Evolutionary conservation across 306 rosid species (phyloP), one percentile per base, ranked within the genome.

Genomic region (Cucumis cinereus): DNA sequence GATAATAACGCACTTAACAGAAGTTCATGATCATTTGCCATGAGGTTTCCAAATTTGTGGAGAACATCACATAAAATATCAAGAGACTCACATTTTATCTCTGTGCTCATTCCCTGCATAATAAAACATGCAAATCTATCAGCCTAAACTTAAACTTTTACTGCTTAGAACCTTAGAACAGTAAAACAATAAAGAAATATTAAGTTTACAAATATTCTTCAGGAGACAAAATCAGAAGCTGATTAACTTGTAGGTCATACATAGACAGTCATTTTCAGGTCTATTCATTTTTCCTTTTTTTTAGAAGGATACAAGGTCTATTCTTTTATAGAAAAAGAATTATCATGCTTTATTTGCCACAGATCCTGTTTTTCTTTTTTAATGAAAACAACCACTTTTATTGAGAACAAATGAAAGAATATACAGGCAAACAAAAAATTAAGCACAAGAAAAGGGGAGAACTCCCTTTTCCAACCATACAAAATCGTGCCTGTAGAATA

Each of bases 21-120:
- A 77, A 77, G 86, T 77, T 84, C 97, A 15, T 93, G 97, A 41
- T 93, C 92, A 5, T 87, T 77, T 67, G 88, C 90, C 93, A 91
- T 89, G 81, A 91, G 85, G 84, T 79, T 88, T 45, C 98, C 98
- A 89, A 89, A 93, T 79, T 91, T 93, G 87, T 93, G 97, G 75
- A 93, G 96, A 67, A 91, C 84, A 10, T 93, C 98, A 57, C 97
- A 91, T 55, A 93, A 81, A 78, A 88, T 93, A 88, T 93, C 98
- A 76, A 93, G 90, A 74, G 92, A 85, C 85, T 93, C 97, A 77
- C 97, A 93, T 82, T 91, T 91, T 77, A 93, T 93, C 88, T 91
- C 98, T 3, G 95, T 81, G 86, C 85, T 84, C 81, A 85, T 81
- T 75, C 88, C 96, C 99, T 95, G 87, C 9, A 67, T 26, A 49